phyloP scores from a whole-genome alignment of 208 protist genomes.

The Leishmania turanica region DNA sequence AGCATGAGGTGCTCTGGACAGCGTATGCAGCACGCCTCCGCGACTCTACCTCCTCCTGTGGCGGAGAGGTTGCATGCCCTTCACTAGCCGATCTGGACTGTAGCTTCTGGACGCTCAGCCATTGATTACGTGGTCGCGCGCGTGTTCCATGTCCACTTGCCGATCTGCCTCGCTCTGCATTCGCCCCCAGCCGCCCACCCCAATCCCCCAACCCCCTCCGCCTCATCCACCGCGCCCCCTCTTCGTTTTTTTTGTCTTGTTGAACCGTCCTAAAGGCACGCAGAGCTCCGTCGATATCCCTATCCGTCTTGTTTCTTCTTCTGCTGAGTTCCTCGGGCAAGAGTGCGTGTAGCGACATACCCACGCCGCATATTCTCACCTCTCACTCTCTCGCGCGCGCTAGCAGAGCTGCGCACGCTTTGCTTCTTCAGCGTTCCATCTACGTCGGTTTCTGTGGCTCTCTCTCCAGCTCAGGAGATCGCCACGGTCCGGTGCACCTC shows the following conservation, averaged over 20 bases:
- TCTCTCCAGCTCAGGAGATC: not conserved
- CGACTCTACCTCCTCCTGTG: not conserved
- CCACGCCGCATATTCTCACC: not conserved
- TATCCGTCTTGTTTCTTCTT: not conserved
- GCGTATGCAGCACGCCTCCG: not conserved
- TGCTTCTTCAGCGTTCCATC: not conserved
- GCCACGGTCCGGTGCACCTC: not conserved
- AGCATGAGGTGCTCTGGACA: not conserved
- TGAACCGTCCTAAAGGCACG: no score
- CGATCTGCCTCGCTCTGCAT: no score
- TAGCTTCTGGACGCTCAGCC: not conserved
- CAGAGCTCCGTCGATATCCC: no score
- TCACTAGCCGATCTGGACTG: not conserved
- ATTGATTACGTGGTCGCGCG: not conserved
- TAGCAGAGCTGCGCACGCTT: not conserved
- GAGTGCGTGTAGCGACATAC: not conserved
- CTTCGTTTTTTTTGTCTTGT: no score
- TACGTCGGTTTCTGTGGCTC: not conserved
- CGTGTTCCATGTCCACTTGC: no score
- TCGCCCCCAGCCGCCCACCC: no score
- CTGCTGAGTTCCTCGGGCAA: no score
- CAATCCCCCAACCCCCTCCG: no score
- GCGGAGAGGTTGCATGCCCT: not conserved
- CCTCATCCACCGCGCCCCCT: no score
- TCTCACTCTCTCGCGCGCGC: not conserved